Evolutionary conservation across 2,329 filamentous ascomycete species (phyloP).

Genomic region (Amauroascus verrucosus): DNA sequence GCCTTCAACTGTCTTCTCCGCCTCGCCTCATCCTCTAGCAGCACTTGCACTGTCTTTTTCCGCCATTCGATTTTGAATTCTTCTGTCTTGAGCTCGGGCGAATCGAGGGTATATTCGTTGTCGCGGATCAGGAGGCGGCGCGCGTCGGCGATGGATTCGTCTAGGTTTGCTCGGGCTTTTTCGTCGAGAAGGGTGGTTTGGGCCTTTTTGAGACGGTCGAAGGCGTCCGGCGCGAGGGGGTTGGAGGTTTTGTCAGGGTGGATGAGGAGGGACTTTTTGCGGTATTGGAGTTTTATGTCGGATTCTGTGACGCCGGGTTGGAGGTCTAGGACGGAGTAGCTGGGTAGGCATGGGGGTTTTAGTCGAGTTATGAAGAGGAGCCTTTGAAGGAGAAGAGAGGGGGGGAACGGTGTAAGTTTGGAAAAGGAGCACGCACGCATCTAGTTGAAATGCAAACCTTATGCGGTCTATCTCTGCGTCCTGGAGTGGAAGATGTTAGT

Average conservation of each 20-base stretch:
- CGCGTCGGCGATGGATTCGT: slow-evolving; percentile 92
- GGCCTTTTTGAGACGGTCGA: slow-evolving; percentile 92
- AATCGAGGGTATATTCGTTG: slow-evolving; percentile 84
- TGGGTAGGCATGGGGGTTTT: slow-evolving; percentile 24
- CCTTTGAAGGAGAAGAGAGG: neutral
- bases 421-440: slow-evolving; percentile 47
- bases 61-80: slow-evolving; percentile 80
- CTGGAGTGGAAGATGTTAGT: slow-evolving; percentile 35
- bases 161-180: slow-evolving; percentile 73
- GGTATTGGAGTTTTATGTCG: slow-evolving; percentile 89
- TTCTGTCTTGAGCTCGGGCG: slow-evolving; percentile 66
- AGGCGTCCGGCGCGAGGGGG: slow-evolving; percentile 80
- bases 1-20: slow-evolving; percentile 78
- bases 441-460: slow-evolving; percentile 73
- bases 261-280: slow-evolving; percentile 96
- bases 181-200: slow-evolving; percentile 87
- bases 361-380: neutral
- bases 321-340: slow-evolving; percentile 88
- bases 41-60: slow-evolving; percentile 76
- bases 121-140: slow-evolving; percentile 91
- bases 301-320: slow-evolving; percentile 91
- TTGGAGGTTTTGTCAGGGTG: slow-evolving; percentile 97
- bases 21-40: slow-evolving; percentile 85
- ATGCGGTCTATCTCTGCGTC: slow-evolving; percentile 96
- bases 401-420: too few species aligned